Evolutionary conservation across 164 flowering plant species (phyloP).

Genomic region (Piper longum): DNA sequence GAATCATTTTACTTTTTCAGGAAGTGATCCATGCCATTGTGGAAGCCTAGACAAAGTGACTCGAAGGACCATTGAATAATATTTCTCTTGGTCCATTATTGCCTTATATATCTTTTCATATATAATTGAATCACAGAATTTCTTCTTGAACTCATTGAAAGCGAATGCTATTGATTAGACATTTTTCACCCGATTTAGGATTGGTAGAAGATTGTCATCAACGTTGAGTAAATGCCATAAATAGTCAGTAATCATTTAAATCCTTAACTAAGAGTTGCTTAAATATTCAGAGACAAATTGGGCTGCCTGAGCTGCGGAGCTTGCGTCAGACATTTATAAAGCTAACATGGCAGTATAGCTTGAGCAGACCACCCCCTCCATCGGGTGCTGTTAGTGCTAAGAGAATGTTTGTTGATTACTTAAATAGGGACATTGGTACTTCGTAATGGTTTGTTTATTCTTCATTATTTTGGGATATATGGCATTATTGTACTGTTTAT

Average conservation of each 20-base stretch:
- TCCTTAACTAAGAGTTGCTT: constrained; percentile 23
- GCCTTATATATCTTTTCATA: constrained; percentile 27
- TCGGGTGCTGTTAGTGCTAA: constrained; percentile 83
- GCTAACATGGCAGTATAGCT: constrained; percentile 79
- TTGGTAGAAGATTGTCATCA: background rate
- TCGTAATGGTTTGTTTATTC: constrained; percentile 11
- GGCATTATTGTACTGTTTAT: too few species aligned
- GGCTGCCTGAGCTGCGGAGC: constrained; percentile 83
- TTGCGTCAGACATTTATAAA: constrained; percentile 75
- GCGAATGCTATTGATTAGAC: background rate
- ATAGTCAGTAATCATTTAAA: background rate
- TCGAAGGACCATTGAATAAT: constrained; percentile 58
- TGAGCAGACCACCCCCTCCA: constrained; percentile 97
- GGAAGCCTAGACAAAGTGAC: constrained; percentile 65
- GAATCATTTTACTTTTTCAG: constrained; percentile 1
- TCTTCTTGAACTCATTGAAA: background rate
- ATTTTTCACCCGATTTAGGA: background rate
- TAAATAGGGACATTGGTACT: constrained; percentile 67
- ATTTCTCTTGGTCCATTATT: constrained; percentile 44
- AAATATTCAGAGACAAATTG: constrained; percentile 47
- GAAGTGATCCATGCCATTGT: constrained; percentile 69
- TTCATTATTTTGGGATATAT: too few species aligned
- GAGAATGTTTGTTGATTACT: constrained; percentile 89
- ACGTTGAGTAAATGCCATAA: background rate
- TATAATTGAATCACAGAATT: background rate